Evolutionary conservation across 148 eudicot species (phyloP).

Genomic region (Fagopyrum tataricum): DNA sequence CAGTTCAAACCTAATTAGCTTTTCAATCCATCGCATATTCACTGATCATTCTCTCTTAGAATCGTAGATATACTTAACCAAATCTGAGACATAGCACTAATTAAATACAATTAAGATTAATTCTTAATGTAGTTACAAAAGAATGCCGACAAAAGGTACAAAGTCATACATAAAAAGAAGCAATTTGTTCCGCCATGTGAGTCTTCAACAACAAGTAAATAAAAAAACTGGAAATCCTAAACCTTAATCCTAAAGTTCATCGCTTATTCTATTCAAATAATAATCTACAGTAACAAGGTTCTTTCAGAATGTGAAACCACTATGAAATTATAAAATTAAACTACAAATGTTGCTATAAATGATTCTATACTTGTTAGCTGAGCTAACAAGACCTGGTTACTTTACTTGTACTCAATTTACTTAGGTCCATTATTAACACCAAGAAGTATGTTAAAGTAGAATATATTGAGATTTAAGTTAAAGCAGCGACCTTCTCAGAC

Average conservation of each 20-base stretch:
- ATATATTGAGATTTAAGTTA: neutral
- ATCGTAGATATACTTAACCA: too few relatives aligned
- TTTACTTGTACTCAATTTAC: neutral
- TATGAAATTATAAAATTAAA: neutral
- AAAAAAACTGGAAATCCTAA: neutral
- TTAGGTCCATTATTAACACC: too few relatives aligned
- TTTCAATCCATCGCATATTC: too few relatives aligned
- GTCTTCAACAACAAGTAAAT: slow-evolving; percentile 1
- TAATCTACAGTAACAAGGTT: neutral
- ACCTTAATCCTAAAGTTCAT: neutral
- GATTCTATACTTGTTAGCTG: neutral
- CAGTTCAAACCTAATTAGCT: too few relatives aligned
- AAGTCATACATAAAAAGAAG: neutral
- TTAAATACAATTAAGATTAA: neutral
- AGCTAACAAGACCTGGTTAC: slow-evolving; percentile 9
- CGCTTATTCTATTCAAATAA: neutral
- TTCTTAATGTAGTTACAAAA: neutral
- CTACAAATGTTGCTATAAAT: slow-evolving; percentile 7
- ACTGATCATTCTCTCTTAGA: too few relatives aligned
- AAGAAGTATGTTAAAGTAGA: neutral
- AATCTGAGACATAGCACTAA: too few relatives aligned
- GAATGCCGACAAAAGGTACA: neutral
- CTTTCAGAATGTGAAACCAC: neutral
- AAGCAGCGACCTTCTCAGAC: slow-evolving; percentile 11
- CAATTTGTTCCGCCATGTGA: slow-evolving; percentile 8